A percentile compares a stretch with the other conserved stretches of the same genome.
Evolutionary conservation across 495 filamentous ascomycete species (phyloP).

Genomic region (Daldinia decipiens): DNA sequence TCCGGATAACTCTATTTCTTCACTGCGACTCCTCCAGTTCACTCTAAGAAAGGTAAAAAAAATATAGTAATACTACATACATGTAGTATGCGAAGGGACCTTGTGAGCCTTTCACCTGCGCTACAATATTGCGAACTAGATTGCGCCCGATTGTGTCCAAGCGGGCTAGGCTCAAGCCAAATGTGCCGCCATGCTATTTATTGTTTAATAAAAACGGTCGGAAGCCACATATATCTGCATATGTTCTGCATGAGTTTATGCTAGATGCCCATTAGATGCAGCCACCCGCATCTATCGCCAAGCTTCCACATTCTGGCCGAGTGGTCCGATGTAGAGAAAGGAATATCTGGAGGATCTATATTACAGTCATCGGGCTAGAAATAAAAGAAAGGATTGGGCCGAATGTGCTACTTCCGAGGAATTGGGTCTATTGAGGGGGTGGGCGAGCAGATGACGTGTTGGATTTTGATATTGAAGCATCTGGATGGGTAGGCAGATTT

Average conservation of each 20-base stretch:
- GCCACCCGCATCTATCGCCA: constrained; percentile 5
- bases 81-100: too few relatives aligned
- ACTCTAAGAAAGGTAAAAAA: neutral
- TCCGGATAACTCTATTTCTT: constrained; percentile 12
- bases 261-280: constrained; percentile 2
- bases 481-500: too few relatives aligned
- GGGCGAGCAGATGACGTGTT: neutral
- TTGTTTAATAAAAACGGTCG: neutral
- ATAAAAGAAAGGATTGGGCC: neutral
- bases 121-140: neutral
- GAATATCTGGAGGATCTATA: neutral
- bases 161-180: neutral
- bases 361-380: neutral
- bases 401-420: neutral
- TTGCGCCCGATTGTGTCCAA: neutral
- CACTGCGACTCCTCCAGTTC: neutral
- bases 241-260: constrained; percentile 1
- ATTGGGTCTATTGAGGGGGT: constrained; percentile 2
- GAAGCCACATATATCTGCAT: constrained; percentile 4
- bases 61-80: neutral
- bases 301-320: neutral
- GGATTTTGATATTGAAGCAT: neutral
- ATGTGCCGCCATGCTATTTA: neutral
- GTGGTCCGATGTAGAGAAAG: neutral
- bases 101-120: neutral